Percentiles rank a stretch among this genome's conserved stretches.
Evolutionary conservation across 2,329 filamentous ascomycete species (phyloP).

Genomic region (Ophiostoma fasciatum): DNA sequence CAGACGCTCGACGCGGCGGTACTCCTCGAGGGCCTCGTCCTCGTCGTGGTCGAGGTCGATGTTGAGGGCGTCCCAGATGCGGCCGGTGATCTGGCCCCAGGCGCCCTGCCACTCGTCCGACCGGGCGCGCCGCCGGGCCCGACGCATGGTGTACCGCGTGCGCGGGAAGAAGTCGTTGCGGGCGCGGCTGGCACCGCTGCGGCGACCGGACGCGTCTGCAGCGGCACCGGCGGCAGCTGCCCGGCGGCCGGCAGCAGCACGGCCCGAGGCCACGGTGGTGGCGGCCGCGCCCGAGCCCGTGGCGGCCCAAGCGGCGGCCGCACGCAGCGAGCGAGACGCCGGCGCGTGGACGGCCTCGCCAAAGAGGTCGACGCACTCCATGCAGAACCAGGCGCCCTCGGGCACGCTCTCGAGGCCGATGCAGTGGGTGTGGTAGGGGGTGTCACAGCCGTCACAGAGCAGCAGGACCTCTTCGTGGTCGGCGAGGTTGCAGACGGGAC

Average conservation of each 20-base stretch:
- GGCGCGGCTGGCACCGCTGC: neutral
- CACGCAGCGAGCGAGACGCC: too few relatives aligned
- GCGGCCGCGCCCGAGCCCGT: too few relatives aligned
- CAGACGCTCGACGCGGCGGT: constrained; percentile 36
- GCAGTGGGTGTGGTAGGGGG: constrained; percentile 83
- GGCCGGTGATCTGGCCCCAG: constrained; percentile 51
- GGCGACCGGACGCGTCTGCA: neutral
- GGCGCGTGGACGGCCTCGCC: constrained; percentile 22
- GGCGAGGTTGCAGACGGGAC: constrained; percentile 67
- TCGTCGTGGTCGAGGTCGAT: constrained; percentile 79
- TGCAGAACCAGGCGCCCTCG: constrained; percentile 75
- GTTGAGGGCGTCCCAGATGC: constrained; percentile 51
- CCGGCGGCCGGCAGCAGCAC: too few relatives aligned
- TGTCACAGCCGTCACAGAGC: constrained; percentile 83
- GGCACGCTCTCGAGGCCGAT: constrained; percentile 69
- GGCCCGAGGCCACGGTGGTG: too few relatives aligned
- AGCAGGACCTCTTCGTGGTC: constrained; percentile 76
- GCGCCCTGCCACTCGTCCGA: constrained; percentile 80
- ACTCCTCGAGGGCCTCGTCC: constrained; percentile 40
- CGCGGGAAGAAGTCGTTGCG: constrained; percentile 31
- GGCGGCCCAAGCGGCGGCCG: too few relatives aligned
- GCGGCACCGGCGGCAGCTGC: constrained; percentile 14
- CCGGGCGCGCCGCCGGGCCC: constrained; percentile 47
- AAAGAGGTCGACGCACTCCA: constrained; percentile 53
- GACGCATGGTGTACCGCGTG: constrained; percentile 42